Evolutionary conservation across 345 rosid species (phyloP).

Genomic region (Eucalyptus paniculata): DNA sequence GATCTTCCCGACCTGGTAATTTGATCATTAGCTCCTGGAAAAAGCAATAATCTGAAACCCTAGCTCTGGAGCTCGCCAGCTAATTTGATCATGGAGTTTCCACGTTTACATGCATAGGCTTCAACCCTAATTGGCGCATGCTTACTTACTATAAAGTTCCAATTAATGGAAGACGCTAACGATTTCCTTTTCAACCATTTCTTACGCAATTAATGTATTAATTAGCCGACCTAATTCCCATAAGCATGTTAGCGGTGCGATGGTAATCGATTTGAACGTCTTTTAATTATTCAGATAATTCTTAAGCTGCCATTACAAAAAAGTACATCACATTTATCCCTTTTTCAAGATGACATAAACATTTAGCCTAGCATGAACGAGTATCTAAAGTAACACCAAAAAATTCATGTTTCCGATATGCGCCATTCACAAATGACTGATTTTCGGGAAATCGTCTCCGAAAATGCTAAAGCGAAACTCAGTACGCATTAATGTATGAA

Average conservation of each 20-base stretch:
- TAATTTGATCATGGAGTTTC: neutral
- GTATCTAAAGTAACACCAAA: neutral
- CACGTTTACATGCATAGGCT: neutral
- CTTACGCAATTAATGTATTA: neutral
- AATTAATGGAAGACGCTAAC: neutral
- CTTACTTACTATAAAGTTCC: neutral
- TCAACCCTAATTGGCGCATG: neutral
- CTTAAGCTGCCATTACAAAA: neutral
- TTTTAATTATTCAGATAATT: neutral
- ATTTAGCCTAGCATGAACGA: neutral
- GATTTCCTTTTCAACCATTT: neutral
- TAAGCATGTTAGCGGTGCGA: neutral
- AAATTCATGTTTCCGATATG: neutral
- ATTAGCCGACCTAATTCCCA: neutral
- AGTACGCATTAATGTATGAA: neutral
- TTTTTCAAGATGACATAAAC: neutral
- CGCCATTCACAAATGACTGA: neutral
- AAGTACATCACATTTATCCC: neutral
- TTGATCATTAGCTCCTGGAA: neutral
- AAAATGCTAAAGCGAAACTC: neutral
- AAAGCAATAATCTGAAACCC: neutral
- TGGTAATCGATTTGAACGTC: neutral
- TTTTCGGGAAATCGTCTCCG: neutral
- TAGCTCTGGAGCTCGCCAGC: neutral
- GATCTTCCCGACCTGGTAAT: neutral